Percentiles rank a stretch among this genome's conserved stretches.
These are phyloP conservation scores for Penicillium angulare DNA, from an alignment of 495 filamentous ascomycete genomes.

Conservation along the genomic window DNA sequence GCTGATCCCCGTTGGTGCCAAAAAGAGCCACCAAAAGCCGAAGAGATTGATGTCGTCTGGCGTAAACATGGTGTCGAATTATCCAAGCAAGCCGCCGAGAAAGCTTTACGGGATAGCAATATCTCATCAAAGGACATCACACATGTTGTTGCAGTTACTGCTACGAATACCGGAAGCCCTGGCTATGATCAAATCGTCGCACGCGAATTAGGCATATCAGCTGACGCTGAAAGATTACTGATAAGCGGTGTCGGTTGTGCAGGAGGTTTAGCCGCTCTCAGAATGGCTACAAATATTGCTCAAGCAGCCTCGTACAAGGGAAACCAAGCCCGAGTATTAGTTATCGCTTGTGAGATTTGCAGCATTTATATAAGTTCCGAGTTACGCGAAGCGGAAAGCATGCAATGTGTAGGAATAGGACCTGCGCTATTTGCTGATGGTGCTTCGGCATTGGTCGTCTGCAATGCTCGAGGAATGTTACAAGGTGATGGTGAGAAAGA, in stretches of 20 bases:
- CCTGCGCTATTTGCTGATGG: slow-evolving; percentile 63
- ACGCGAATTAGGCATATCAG: slow-evolving; percentile 49
- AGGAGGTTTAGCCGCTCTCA: slow-evolving; percentile 62
- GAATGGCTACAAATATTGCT: slow-evolving; percentile 60
- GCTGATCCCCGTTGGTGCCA: slow-evolving; percentile 46
- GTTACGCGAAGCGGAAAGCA: slow-evolving; percentile 45
- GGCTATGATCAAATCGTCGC: slow-evolving; percentile 65
- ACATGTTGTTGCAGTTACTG: slow-evolving; percentile 64
- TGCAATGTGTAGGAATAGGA: slow-evolving; percentile 56
- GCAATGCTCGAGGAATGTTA: slow-evolving; percentile 44
- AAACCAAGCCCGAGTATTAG: slow-evolving; percentile 33
- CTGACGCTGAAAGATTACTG: slow-evolving; percentile 54
- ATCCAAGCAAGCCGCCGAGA: slow-evolving; percentile 54
- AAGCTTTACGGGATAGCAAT: slow-evolving; percentile 54
- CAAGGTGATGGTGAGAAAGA: neutral
- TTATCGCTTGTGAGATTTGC: slow-evolving; percentile 60
- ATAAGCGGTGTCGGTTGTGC: slow-evolving; percentile 63
- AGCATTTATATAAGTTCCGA: slow-evolving; percentile 58
- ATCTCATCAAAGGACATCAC: slow-evolving; percentile 53
- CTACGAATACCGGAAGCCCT: slow-evolving; percentile 66
- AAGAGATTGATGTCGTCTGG: slow-evolving; percentile 53
- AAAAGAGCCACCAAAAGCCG: slow-evolving; percentile 51
- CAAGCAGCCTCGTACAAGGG: slow-evolving; percentile 52
- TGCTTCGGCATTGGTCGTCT: slow-evolving; percentile 57
- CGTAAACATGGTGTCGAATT: slow-evolving; percentile 58